Evolutionary conservation across 768 basidiomycete genomes (phyloP).

Genomic region (Xerocomellus amylosporus): DNA sequence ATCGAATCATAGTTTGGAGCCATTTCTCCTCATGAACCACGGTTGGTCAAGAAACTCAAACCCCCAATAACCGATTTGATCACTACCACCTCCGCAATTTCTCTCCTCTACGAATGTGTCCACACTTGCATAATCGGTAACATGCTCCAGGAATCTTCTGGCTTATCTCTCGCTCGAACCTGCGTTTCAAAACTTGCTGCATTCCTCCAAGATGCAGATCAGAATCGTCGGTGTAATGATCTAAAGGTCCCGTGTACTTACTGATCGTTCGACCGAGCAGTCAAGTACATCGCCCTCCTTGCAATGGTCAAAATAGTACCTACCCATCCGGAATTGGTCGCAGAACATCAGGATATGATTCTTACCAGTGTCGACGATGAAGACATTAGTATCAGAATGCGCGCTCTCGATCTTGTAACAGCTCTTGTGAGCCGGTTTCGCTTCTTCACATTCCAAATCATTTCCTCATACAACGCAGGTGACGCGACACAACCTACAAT

Average conservation of each 20-base stretch:
- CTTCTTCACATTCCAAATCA: background rate
- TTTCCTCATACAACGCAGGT: constrained; percentile 48
- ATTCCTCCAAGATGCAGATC: constrained; percentile 90
- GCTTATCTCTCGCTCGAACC: constrained; percentile 73
- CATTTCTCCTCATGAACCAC: constrained; percentile 86
- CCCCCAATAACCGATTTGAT: constrained; percentile 95
- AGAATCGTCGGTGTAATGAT: constrained; percentile 71
- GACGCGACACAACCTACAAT: constrained; percentile 78
- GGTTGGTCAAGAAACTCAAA: constrained; percentile 91
- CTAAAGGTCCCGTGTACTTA: constrained; percentile 9
- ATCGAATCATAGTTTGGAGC: constrained; percentile 73
- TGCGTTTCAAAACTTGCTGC: constrained; percentile 93
- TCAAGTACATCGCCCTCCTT: constrained; percentile 94
- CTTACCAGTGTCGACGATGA: constrained; percentile 86
- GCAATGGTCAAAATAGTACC: constrained; percentile 97
- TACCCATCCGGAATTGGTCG: constrained; percentile 83
- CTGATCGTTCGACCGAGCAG: constrained; percentile 43
- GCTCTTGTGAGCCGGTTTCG: constrained; percentile 66
- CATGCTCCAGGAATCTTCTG: constrained; percentile 81
- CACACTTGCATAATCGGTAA: constrained; percentile 97
- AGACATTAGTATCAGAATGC: constrained; percentile 94
- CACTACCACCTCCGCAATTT: constrained; percentile 92
- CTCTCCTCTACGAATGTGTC: constrained; percentile 95
- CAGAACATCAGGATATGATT: constrained; percentile 90
- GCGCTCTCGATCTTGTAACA: constrained; percentile 89